phyloP scores from a whole-genome alignment of 2,329 filamentous ascomycete genomes.

The Lachnellula suecica region DNA sequence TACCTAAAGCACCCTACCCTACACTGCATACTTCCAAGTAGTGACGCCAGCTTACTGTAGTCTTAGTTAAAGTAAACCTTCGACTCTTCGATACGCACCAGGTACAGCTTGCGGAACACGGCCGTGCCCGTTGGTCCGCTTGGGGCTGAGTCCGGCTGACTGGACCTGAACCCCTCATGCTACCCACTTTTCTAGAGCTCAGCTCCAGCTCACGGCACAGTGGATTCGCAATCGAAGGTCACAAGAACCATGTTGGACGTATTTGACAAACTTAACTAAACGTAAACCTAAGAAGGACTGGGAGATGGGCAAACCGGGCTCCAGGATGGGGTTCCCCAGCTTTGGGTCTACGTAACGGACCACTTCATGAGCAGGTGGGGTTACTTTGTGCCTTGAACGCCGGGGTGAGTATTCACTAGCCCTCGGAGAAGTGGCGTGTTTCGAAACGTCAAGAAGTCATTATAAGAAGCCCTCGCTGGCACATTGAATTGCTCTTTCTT shows the following conservation, averaged over 20 bases:
- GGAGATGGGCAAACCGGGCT: neutral
- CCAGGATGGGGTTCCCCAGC: neutral
- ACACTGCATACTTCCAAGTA: neutral
- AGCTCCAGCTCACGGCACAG: neutral
- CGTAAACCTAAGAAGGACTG: neutral
- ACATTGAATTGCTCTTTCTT: too few species aligned
- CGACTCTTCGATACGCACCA: too few species aligned
- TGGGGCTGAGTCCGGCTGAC: neutral
- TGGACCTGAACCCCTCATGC: neutral
- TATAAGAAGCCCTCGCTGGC: neutral
- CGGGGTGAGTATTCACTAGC: neutral
- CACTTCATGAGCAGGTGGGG: neutral
- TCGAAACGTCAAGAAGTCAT: neutral
- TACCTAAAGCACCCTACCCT: too few species aligned
- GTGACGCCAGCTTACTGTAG: neutral
- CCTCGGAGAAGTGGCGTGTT: conserved; percentile 1
- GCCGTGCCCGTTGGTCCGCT: neutral
- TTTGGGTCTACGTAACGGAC: conserved; percentile 2
- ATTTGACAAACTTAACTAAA: neutral
- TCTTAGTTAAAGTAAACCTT: too few species aligned
- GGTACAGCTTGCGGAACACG: neutral
- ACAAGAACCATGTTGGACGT: neutral
- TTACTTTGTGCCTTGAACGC: neutral
- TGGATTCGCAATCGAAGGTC: neutral
- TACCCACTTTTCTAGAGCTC: neutral